These are phyloP conservation scores for Trametes pubescens DNA, from an alignment of 1,284 basidiomycete species.

Conservation along the genomic window DNA sequence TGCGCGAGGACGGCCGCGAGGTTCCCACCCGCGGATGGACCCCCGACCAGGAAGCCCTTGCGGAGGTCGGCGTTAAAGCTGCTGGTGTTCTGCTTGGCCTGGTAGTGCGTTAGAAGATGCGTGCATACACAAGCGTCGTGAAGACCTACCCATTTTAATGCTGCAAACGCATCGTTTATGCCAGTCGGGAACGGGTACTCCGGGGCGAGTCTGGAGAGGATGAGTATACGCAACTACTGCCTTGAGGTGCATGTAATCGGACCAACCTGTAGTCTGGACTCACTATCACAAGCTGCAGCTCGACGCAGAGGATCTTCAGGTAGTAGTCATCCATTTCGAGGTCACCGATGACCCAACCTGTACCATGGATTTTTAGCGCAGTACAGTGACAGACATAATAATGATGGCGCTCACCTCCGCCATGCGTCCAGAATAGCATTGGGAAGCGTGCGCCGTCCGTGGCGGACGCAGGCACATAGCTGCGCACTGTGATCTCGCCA, in stretches of 20 bases:
- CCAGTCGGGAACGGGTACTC: conserved; percentile 49
- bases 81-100: conserved; percentile 13
- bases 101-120: neutral
- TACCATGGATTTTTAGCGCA: neutral
- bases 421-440: conserved; percentile 29
- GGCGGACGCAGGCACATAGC: conserved; percentile 6
- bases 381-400: too few relatives aligned
- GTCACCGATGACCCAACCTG: conserved; percentile 21
- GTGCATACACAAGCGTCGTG: neutral
- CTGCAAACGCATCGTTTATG: conserved; percentile 47
- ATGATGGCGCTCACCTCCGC: conserved; percentile 25
- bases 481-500: conserved; percentile 28
- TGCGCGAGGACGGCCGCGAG: conserved; percentile 30
- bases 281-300: conserved; percentile 9
- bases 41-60: conserved; percentile 36
- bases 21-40: conserved; percentile 35
- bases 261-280: conserved; percentile 19
- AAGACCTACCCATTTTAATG: conserved; percentile 43
- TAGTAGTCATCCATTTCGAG: conserved; percentile 25
- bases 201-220: conserved; percentile 44
- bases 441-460: conserved; percentile 14
- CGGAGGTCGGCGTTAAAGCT: conserved; percentile 17
- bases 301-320: conserved; percentile 10
- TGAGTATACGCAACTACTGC: neutral
- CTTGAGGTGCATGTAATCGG: too few relatives aligned